A percentile compares a stretch with the other conserved stretches of the same genome.
These are phyloP conservation scores for Beauveria sp. DNA, from an alignment of 2,329 filamentous ascomycete genomes.

Conservation along the genomic window DNA sequence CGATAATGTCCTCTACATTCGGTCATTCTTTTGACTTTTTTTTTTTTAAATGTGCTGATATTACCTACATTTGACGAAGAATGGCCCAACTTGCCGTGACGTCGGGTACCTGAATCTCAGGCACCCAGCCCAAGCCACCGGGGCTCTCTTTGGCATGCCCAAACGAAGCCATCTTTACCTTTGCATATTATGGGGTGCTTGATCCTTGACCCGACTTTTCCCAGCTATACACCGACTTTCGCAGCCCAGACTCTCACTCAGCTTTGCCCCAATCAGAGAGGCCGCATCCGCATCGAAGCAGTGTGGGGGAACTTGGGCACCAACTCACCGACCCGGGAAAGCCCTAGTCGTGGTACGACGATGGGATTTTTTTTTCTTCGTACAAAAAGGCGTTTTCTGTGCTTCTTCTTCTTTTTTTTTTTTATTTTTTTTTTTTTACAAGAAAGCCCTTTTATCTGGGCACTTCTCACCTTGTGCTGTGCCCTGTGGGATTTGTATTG, in stretches of 20 bases:
- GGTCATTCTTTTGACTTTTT: no score
- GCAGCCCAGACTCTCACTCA: neutral
- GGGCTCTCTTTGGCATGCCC: no score
- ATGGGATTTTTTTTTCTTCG: neutral
- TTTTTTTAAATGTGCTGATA: no score
- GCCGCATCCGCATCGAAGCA: neutral
- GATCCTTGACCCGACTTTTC: neutral
- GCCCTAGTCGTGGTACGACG: neutral
- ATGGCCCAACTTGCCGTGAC: neutral
- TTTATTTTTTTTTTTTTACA: no score
- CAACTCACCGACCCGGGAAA: neutral
- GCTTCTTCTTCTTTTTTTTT: neutral
- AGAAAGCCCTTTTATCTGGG: no score
- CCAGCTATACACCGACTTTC: neutral
- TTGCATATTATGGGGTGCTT: no score
- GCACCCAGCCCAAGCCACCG: neutral
- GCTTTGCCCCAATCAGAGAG: neutral
- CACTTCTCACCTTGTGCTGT: neutral
- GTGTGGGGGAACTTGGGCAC: neutral
- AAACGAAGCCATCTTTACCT: no score
- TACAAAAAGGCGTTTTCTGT: neutral
- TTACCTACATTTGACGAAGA: no score
- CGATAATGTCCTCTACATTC: no score
- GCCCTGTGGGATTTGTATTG: neutral
- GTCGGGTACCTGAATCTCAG: slow-evolving; percentile 1